phyloP scores from a whole-genome alignment of 768 basidiomycete species.

The Lactarius evosmus region DNA sequence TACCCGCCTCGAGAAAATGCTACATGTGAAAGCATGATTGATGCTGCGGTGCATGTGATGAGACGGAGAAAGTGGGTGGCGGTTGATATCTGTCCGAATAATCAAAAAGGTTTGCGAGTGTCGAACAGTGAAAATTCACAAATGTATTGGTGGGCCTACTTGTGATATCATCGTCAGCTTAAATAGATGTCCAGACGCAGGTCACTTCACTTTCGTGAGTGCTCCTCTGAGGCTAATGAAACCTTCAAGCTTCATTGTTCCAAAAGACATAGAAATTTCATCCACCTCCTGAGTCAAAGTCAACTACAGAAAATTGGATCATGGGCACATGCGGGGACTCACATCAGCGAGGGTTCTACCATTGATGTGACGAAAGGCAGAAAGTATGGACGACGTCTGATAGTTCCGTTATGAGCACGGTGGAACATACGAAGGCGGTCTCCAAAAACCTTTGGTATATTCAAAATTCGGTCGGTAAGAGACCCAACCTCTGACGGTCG shows the following conservation, averaged over 20 bases:
- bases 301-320: slow-evolving; percentile 5
- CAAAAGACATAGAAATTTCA: slow-evolving; percentile 50
- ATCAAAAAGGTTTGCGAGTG: slow-evolving; percentile 12
- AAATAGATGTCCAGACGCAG: slow-evolving; percentile 8
- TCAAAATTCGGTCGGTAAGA: slow-evolving; percentile 47
- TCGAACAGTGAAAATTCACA: slow-evolving; percentile 49
- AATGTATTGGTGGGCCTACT: slow-evolving; percentile 79
- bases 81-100: slow-evolving; percentile 64
- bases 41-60: slow-evolving; percentile 64
- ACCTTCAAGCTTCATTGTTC: slow-evolving; percentile 59
- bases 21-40: slow-evolving; percentile 60
- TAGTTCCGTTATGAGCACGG: background rate
- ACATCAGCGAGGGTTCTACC: slow-evolving; percentile 73
- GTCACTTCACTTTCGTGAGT: slow-evolving; percentile 57
- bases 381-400: slow-evolving; percentile 62
- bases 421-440: background rate
- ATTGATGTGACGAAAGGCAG: slow-evolving; percentile 69
- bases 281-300: slow-evolving; percentile 57
- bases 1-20: slow-evolving; percentile 75
- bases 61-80: slow-evolving; percentile 59
- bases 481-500: slow-evolving; percentile 37
- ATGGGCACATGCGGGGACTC: slow-evolving; percentile 27
- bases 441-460: slow-evolving; percentile 59
- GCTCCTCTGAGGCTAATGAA: slow-evolving; percentile 83
- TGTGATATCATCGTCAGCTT: slow-evolving; percentile 28